These are phyloP conservation scores for Collybia sordida DNA, from an alignment of 768 basidiomycete species.

Conservation along the genomic window DNA sequence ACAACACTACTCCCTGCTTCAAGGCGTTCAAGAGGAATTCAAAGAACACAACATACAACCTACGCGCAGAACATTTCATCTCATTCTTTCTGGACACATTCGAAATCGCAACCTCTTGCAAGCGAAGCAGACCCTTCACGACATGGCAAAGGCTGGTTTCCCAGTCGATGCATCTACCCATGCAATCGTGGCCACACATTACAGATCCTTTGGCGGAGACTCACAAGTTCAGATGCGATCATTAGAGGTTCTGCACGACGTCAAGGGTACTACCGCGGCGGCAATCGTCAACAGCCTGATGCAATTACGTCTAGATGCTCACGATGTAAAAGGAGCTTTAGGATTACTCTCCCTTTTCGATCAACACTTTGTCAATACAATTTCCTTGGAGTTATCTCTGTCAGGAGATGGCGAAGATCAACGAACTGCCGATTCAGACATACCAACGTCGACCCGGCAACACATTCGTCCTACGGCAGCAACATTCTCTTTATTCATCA, in stretches of 20 bases:
- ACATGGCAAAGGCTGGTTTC: slow-evolving; percentile 59
- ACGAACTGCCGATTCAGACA: slow-evolving; percentile 7
- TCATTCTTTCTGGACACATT: slow-evolving; percentile 65
- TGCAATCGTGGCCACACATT: slow-evolving; percentile 54
- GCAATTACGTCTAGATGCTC: slow-evolving; percentile 54
- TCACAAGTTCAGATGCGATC: slow-evolving; percentile 50
- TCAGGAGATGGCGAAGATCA: neutral
- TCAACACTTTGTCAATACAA: slow-evolving; percentile 18
- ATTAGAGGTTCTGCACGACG: slow-evolving; percentile 41
- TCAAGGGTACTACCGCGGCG: slow-evolving; percentile 43
- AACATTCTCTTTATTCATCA: slow-evolving; percentile 66
- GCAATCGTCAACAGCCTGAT: slow-evolving; percentile 70
- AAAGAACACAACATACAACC: slow-evolving; percentile 42
- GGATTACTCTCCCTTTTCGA: slow-evolving; percentile 52
- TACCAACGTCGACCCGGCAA: slow-evolving; percentile 7
- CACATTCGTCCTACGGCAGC: slow-evolving; percentile 46
- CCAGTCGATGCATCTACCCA: slow-evolving; percentile 58
- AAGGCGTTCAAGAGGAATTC: slow-evolving; percentile 52
- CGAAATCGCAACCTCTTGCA: slow-evolving; percentile 63
- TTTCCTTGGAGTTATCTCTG: slow-evolving; percentile 16
- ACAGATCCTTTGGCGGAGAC: slow-evolving; percentile 62
- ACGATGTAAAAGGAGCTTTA: slow-evolving; percentile 47
- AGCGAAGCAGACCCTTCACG: slow-evolving; percentile 50
- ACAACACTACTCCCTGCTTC: slow-evolving; percentile 45
- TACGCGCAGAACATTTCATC: slow-evolving; percentile 64